Percentiles rank a stretch among this genome's conserved stretches.
phyloP scores from a whole-genome alignment of 257 asterid genomes.

The Mitragyna speciosa region DNA sequence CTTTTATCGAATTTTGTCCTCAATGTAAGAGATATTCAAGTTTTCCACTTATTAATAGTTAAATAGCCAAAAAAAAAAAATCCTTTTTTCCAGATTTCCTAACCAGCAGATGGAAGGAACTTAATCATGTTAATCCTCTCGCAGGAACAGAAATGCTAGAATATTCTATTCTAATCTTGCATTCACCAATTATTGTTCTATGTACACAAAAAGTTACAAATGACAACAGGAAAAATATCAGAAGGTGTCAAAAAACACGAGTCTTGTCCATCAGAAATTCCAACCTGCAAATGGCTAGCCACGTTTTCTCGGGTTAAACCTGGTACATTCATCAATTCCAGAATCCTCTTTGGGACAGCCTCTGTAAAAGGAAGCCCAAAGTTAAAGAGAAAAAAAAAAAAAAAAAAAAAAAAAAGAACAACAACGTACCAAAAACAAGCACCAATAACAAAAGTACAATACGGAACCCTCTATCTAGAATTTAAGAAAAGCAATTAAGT shows the following conservation, averaged over 20 bases:
- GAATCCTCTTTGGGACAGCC: constrained; percentile 90
- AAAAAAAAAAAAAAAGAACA: background rate
- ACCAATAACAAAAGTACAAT: constrained; percentile 3
- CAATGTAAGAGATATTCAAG: background rate
- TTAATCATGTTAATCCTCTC: background rate
- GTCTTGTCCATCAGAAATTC: constrained; percentile 11
- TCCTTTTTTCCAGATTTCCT: background rate
- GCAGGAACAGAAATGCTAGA: background rate
- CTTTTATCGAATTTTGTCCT: background rate
- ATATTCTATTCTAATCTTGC: background rate
- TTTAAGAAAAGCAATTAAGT: background rate
- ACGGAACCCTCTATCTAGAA: background rate
- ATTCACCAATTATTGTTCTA: background rate
- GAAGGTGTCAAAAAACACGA: background rate
- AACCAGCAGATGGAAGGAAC: background rate
- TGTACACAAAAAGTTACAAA: background rate
- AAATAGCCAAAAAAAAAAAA: background rate
- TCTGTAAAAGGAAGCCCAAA: constrained; percentile 41
- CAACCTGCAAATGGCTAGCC: constrained; percentile 92
- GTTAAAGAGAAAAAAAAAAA: constrained; percentile 18
- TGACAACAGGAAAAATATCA: background rate
- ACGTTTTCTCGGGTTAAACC: constrained; percentile 84
- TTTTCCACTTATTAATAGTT: background rate
- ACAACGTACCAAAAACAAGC: background rate
- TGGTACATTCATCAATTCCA: constrained; percentile 87